phyloP scores from a whole-genome alignment of 352 stramenopile genomes.

The Phytophthora hibernalis region DNA sequence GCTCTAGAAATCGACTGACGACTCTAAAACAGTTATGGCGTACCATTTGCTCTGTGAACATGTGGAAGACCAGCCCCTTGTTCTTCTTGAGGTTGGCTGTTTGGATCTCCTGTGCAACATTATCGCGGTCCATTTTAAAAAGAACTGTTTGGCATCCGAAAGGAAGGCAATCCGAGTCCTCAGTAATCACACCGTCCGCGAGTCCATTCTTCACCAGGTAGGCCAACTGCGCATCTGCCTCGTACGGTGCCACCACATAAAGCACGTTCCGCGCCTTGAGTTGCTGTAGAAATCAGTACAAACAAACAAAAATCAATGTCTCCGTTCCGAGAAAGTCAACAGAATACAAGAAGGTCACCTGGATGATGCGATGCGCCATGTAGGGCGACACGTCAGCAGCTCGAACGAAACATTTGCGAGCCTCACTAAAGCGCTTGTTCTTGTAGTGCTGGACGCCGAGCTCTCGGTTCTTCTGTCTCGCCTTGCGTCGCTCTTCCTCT shows the following conservation, averaged over 20 bases:
- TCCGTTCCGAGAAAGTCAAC: not conserved
- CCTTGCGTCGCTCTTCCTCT: conserved; percentile 71
- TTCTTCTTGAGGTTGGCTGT: conserved; percentile 74
- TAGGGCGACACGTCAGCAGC: conserved; percentile 82
- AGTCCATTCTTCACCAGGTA: conserved; percentile 83
- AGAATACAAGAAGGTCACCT: conserved; percentile 40
- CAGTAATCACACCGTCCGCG: conserved; percentile 95
- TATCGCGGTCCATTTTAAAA: conserved; percentile 96
- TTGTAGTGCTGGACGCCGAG: conserved; percentile 66
- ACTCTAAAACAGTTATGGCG: too few relatives aligned
- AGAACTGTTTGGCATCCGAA: conserved; percentile 93
- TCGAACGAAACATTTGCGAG: conserved; percentile 74
- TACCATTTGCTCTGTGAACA: conserved; percentile 90
- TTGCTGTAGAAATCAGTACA: conserved; percentile 30
- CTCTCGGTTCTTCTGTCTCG: conserved; percentile 75
- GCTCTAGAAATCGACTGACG: not conserved
- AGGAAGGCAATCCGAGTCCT: conserved; percentile 96
- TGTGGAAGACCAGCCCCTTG: conserved; percentile 75
- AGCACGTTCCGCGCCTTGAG: conserved; percentile 72
- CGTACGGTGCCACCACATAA: conserved; percentile 97
- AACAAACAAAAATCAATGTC: conserved; percentile 7
- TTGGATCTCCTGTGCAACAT: conserved; percentile 87
- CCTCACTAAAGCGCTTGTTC: conserved; percentile 62
- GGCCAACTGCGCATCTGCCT: conserved; percentile 97
- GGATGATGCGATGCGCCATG: conserved; percentile 84